Base-by-base conservation (phyloP, 805 yeast genomes). In the Diddensiella transvaalensis region DNA sequence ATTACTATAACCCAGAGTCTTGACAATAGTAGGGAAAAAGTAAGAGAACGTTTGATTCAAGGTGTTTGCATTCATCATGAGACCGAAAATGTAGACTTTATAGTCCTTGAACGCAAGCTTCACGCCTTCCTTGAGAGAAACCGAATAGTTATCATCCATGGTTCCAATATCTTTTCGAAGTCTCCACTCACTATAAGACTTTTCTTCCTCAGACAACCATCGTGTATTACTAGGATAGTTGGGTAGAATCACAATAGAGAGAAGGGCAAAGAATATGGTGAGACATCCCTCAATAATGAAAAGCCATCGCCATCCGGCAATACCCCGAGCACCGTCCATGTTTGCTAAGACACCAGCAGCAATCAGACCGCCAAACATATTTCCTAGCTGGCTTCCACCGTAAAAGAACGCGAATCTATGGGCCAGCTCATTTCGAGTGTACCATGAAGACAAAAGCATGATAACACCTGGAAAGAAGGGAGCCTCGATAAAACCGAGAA, bases 31-130 rank as follows among this genome's bases (percentile, higher is more conserved):
- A 22, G 85, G 85, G 69, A 78, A 80, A 60, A 77, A 79, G 59
- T 78, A 75, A 17, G 82, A 76, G 42, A 78, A 81, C 60, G 83
- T 75, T 35, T 83, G 81, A 22, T 79, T 79, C 43, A 76, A 83
- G 24, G 74, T 63, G 62, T 70, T 72, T 37, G 54, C 55, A 47
- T 32, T 23, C 10, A 60, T 40, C 30, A 58, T 48, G 3, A 44
- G 48, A 15, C 49, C 36, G 11, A 48, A 45, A 11, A 48, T 44
- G 44, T 53, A 48, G 8, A 57, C 59, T 49, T 60, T 61, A 41
- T 39, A 36, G 47, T 61, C 65, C 11, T 36, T 43, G 22, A 53
- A 36, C 4, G 64, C 63, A 40, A 55, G 10, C 15, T n/a, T 26
- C 15, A 40, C n/a, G 4, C 43, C 43, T 11, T 40, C n/a, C 24